Evolutionary conservation across 1,284 basidiomycete species (phyloP).

Genomic region (Ceratobasidium sp.): DNA sequence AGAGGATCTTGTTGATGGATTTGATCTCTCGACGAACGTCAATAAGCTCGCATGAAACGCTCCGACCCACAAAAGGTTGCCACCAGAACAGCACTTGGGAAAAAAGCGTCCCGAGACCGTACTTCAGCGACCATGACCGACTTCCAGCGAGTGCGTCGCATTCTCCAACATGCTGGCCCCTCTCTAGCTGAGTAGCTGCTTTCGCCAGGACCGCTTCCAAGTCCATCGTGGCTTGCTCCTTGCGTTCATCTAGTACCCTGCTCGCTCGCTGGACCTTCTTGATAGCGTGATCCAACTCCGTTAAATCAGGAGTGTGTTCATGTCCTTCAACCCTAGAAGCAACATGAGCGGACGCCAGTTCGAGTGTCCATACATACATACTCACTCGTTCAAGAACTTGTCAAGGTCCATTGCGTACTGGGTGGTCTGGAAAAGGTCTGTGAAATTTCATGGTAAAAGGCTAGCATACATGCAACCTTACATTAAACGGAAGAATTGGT

Average conservation of each 20-base stretch:
- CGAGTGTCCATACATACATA: constrained; percentile 49
- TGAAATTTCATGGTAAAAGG: not conserved
- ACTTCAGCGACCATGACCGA: not conserved
- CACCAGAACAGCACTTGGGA: not conserved
- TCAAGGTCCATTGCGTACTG: constrained; percentile 76
- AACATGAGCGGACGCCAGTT: not conserved
- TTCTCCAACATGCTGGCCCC: not conserved
- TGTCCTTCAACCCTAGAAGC: constrained; percentile 62
- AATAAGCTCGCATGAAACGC: not conserved
- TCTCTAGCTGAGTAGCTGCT: not conserved
- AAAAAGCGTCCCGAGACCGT: not conserved
- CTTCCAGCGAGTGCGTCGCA: not conserved
- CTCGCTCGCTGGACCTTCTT: constrained; percentile 66
- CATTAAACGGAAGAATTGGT: constrained; percentile 58
- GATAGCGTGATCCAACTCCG: constrained; percentile 65
- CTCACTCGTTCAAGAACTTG: constrained; percentile 69
- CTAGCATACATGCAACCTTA: constrained; percentile 1
- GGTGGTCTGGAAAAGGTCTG: constrained; percentile 79
- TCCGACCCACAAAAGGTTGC: not conserved
- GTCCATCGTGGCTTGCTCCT: not conserved
- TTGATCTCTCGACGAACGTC: not conserved
- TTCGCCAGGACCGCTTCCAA: not conserved
- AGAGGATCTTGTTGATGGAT: constrained; percentile 65
- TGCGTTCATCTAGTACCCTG: constrained; percentile 62
- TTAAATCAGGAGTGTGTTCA: constrained; percentile 61